These are phyloP conservation scores for Pterocarpus macrocarpus DNA, from an alignment of 306 rosid species.

Conservation along the genomic window DNA sequence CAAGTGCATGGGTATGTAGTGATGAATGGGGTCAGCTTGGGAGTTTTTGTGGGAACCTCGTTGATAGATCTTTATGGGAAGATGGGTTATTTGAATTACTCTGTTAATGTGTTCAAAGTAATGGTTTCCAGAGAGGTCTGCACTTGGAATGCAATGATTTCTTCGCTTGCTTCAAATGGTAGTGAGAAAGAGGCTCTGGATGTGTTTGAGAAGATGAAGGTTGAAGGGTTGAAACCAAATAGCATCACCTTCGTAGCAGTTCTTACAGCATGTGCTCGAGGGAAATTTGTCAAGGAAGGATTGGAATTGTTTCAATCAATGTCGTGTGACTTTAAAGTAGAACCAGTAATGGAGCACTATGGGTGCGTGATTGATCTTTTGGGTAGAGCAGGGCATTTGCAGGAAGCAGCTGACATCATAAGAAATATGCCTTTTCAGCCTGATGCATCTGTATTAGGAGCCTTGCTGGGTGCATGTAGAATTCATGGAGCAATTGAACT, in stretches of 20 bases:
- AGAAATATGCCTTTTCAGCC: constrained; percentile 76
- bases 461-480: constrained; percentile 80
- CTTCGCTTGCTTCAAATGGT: constrained; percentile 73
- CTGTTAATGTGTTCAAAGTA: constrained; percentile 54
- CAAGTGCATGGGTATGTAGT: constrained; percentile 67
- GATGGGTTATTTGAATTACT: constrained; percentile 62
- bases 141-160: constrained; percentile 89
- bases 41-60: constrained; percentile 68
- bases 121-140: constrained; percentile 64
- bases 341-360: constrained; percentile 70
- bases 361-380: constrained; percentile 82
- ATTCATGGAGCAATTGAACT: constrained; percentile 79
- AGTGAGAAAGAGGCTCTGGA: constrained; percentile 70
- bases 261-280: constrained; percentile 84
- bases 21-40: constrained; percentile 52
- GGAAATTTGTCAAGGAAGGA: constrained; percentile 61
- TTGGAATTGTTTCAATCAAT: constrained; percentile 66
- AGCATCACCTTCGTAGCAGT: constrained; percentile 69
- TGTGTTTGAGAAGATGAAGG: constrained; percentile 68
- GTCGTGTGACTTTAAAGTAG: constrained; percentile 55
- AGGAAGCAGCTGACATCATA: constrained; percentile 68
- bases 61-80: constrained; percentile 80
- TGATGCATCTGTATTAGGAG: constrained; percentile 70
- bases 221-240: constrained; percentile 60
- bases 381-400: constrained; percentile 76